A percentile compares a stretch with the other conserved stretches of the same genome.
Evolutionary conservation across 1,284 basidiomycete genomes (phyloP).

Genomic region (Marasmius fiardii): DNA sequence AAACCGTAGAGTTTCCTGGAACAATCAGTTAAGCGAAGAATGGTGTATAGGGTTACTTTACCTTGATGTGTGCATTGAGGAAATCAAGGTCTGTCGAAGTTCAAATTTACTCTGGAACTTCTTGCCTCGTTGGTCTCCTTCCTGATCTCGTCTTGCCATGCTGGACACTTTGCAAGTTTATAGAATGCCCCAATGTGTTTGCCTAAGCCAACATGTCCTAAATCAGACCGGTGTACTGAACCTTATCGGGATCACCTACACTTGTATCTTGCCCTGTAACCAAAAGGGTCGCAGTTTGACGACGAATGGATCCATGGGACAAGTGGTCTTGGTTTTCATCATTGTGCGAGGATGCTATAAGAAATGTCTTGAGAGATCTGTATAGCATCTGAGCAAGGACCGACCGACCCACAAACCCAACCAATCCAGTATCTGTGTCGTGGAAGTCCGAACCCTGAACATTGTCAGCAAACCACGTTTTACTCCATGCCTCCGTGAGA

Average conservation of each 20-base stretch:
- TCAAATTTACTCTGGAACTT: neutral
- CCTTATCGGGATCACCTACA: neutral
- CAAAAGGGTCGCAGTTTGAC: neutral
- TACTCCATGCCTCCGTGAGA: too few species aligned
- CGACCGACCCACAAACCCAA: too few species aligned
- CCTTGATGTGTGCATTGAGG: conserved; percentile 8
- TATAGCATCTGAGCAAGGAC: too few species aligned
- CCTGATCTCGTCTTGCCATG: conserved; percentile 3
- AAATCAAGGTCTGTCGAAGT: conserved; percentile 1
- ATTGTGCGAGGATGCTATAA: too few species aligned
- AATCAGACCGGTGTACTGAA: too few species aligned
- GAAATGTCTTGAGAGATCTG: too few species aligned
- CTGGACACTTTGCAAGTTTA: neutral
- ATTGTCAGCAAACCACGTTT: too few species aligned
- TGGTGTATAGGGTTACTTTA: neutral
- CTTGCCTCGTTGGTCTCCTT: neutral
- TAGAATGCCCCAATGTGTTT: conserved; percentile 3
- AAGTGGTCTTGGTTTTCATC: neutral
- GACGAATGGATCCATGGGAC: neutral
- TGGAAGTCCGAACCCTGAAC: too few species aligned
- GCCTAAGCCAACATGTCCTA: neutral
- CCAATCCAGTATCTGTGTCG: too few species aligned
- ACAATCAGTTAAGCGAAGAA: neutral
- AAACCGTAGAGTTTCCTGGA: conserved; percentile 12
- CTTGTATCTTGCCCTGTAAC: neutral